These are phyloP conservation scores for Pseudocercospora ulei DNA, from an alignment of 2,329 filamentous ascomycete genomes.

Conservation along the genomic window DNA sequence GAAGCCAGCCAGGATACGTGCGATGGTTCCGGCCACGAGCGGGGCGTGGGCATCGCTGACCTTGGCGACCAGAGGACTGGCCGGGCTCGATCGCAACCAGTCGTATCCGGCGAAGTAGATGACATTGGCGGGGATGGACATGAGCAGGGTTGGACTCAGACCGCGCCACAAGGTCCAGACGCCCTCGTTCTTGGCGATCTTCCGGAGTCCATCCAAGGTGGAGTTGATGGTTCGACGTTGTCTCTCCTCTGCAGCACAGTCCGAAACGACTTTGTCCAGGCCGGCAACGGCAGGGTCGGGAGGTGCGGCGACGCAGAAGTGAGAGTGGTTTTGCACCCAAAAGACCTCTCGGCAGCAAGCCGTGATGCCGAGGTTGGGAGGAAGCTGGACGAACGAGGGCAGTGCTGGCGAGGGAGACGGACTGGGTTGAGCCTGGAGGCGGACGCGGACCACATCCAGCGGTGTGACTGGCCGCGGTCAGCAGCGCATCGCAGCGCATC, in stretches of 20 bases:
- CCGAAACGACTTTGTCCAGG: constrained; percentile 40
- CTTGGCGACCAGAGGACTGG: constrained; percentile 57
- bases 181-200: constrained; percentile 92
- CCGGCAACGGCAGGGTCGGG: constrained; percentile 37
- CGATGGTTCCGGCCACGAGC: constrained; percentile 66
- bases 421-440: constrained; percentile 73
- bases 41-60: constrained; percentile 65
- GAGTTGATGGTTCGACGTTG: constrained; percentile 77
- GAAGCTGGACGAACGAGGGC: constrained; percentile 55
- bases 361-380: constrained; percentile 79
- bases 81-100: constrained; percentile 67
- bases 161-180: constrained; percentile 80
- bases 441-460: constrained; percentile 90
- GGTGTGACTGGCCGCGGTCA: constrained; percentile 61
- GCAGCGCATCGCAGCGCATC: neutral
- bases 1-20: constrained; percentile 69
- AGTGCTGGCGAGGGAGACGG: constrained; percentile 46
- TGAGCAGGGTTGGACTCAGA: constrained; percentile 82
- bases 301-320: constrained; percentile 60
- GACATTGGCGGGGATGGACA: constrained; percentile 91
- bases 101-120: constrained; percentile 99
- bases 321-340: constrained; percentile 77
- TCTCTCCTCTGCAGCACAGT: constrained; percentile 80
- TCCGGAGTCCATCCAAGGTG: constrained; percentile 81
- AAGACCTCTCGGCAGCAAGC: constrained; percentile 96